Base-by-base conservation (phyloP, 768 basidiomycete genomes). In the Rhodotorula babjevae region DNA sequence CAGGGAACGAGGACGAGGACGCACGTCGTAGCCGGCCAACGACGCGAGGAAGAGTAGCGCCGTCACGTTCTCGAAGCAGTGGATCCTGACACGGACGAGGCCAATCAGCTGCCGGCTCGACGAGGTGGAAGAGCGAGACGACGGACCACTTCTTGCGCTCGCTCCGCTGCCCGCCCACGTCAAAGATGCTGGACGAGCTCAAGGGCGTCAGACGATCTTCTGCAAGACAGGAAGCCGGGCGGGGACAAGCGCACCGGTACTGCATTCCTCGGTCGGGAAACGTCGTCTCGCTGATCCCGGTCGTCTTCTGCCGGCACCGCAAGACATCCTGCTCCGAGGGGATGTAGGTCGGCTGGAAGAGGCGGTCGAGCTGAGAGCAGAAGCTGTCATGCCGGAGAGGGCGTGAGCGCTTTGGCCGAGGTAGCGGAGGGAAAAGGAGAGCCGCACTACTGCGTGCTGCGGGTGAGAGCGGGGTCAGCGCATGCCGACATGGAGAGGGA, bases 21-120 rank as follows among this genome's bases (percentile, higher is more conserved):
- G 58, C 84, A 87, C 50, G 86, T 90, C 33, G 81, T 96, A 99
- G 83, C 97, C 93, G 83, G 89, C 90, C 80, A 98, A 83, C 77
- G 87, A 87, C 70, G 93, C 94, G 68, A 97, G 82, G 84, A 98
- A 97, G 49, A 98, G 90, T 77, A 97, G 82, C 5, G 93, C 93
- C 2, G 91, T 95, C 44, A 90, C 88, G 47, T 85, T 86, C 76
- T 90, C 88, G 61, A 90, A 90, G 74, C 88, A 88, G 73, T 88
- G 88, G 6, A 90, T 89, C 92, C 76, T 72, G 52, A 8, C 0
- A n/a, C 8, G 10, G 1, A n/a, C 2, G 6, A n/a, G 27, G 23
- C 36, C 1, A 7, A 23, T 52, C 18, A 47, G 9, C 9, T 36
- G 5, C 5, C 9, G 5, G 36, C 36, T 36, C 36, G 36, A 36